Evolutionary conservation across 768 basidiomycete genomes (phyloP), one percentile per base, ranked within the genome.

Genomic region (Russula sp.): DNA sequence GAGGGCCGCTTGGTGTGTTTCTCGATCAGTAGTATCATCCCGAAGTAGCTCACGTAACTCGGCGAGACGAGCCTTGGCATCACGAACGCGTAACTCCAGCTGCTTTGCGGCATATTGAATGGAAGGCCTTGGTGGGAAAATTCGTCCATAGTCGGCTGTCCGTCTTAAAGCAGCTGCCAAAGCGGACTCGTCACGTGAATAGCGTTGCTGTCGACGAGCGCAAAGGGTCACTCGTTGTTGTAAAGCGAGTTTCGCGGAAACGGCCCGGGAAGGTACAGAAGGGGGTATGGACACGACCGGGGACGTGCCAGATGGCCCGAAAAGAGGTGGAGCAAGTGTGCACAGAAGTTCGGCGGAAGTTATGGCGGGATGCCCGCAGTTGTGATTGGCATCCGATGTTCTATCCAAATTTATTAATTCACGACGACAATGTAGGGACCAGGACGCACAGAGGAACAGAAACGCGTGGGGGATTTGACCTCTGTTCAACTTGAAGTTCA

Each of bases 171-270:
- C 42, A 26, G 57, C 16, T 2, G 50, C 34, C 10, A 66, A 46
- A 22, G 65, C 65, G 22, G 57, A 58, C 20, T 66, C 65, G 20
- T 59, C 65, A 40, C 57, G 65, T 32, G 61, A 58, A 48, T 66
- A 66, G 0, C 57, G 65, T 46, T 66, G 62, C 48, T 61, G 65
- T 24, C 62, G 62, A 42, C 44, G 44, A 4, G 26, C 32, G 2
- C 51, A 62, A 40, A 59, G 34, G 42, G 20, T 59, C 2, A 34
- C 44, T 26, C 62, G 44, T 38, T 46, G 57, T 20, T 64, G 65
- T 18, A 24, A 20, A 57, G 60, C 30, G 13, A 46, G 48, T 34
- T 44, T 40, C 36, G 32, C 18, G 14, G 34, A 28, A 28, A 51
- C 34, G 30, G 5, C 10, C 13, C 36, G n/a, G 42, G 14, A 13